Base-by-base conservation (phyloP, 2,329 filamentous ascomycete species). In the Fusarium sp. region DNA sequence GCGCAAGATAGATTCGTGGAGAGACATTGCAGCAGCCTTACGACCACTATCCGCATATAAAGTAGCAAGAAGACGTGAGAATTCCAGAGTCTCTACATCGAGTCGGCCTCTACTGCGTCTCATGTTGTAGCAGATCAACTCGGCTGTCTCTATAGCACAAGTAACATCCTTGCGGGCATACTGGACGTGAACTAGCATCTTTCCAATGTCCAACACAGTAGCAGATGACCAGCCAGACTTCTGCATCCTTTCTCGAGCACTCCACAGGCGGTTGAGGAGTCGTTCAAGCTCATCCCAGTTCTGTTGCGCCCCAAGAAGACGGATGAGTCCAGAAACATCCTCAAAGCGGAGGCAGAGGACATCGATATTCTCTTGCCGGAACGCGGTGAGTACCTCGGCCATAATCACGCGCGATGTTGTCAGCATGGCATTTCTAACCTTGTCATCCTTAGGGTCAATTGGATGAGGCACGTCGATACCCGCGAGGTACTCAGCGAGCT, bases 271-370 rank as follows among this genome's bases (percentile, higher is more conserved):
- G 7, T 52, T 46, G 7, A 75, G 70, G 0, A 75, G 56, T 4
- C 6, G 69, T 66, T 84, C 82, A 13, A 84, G 78, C 49, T 83
- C 82, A 20, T 75, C 72, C 60, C 79, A 83, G 69, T 84, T 82
- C 56, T 78, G 71, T 58, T 85, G 82, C 23, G 81, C 79, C 30
- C 83, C 83, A 2, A 86, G 77, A 5, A 86, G 75, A 11, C 78
- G 78, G 27, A 84, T 77, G 3, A 85, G 75, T 9, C 80, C 79
- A 19, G 79, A 79, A 1, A 86, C 73, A 37, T 84, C 82, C 32
- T 79, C 76, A 51, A 83, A 79, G 20, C 77, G 76, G 17, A 86
- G 68, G 11, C 78, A 76, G 15, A 79, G 73, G 40, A 84, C 77
- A 58, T 84, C 80, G 43, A 85, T 78, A 19, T 83, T 75, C 19